Base-by-base conservation (phyloP, 805 yeast species). In the Hemisphaericaspora nanyangensis region DNA sequence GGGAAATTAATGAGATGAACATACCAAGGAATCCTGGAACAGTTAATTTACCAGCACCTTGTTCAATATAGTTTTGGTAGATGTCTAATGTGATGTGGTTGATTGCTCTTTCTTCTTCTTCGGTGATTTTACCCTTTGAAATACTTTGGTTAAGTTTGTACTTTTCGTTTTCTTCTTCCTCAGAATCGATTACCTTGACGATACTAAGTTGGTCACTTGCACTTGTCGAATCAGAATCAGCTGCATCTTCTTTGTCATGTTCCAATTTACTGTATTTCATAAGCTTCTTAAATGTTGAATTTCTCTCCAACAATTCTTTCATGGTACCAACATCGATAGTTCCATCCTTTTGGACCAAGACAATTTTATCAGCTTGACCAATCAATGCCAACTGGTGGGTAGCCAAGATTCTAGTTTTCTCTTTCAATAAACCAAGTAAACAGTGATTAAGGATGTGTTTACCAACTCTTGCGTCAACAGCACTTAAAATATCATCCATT, bases 401-500 rank as follows among this genome's bases (percentile, higher is more conserved):
- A 2, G 95, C 95, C 51, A 87, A 67, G 8, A 88, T 51, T 50
- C 93, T 71, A 0, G 96, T 88, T 50, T 74, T 77, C 15, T 61
- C 58, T 29, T 63, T 61, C 43, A 88, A 55, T 19, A 78, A 43
- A 0, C 85, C 89, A 44, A 74, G 46, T 31, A 87, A 58, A 60
- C 95, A 87, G 29, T 77, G 68, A 38, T 77, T 72, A 74, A 85
- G 77, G 37, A 86, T 83, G 50, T 81, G 88, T 40, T 76, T 76
- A n/a, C 93, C 95, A 32, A 85, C 95, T 51, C 85, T 79, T 24
- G 91, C 88, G 60, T 86, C 95, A 6, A 86, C 95, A 5, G 95
- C 95, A 63, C 86, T 78, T 41, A 86, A 68, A 12, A 85, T 88
- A 55, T 86, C 95, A 55, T 86, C 95, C 37, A 86, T 60, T 36